phyloP scores from a whole-genome alignment of 2,329 filamentous ascomycete genomes.

The Ophiostoma piceae region DNA sequence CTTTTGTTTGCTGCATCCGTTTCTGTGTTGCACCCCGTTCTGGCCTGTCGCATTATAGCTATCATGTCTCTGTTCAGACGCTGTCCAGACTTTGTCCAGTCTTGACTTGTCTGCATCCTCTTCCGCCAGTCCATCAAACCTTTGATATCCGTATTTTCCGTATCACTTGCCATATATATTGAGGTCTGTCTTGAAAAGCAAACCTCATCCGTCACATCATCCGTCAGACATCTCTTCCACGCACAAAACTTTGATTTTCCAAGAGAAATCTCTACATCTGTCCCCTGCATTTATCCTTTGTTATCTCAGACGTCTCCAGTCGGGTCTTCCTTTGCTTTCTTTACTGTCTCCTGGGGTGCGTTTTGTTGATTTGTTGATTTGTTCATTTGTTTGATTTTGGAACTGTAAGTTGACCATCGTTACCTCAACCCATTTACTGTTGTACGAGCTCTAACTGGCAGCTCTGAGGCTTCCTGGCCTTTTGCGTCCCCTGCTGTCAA shows the following conservation, averaged over 20 bases:
- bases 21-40: neutral
- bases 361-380: neutral
- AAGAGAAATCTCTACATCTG: too few species aligned
- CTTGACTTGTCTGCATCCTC: neutral
- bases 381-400: neutral
- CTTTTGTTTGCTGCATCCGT: constrained; percentile 14
- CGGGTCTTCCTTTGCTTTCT: too few species aligned
- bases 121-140: neutral
- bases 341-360: too few species aligned
- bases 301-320: too few species aligned
- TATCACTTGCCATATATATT: neutral
- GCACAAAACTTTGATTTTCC: too few species aligned
- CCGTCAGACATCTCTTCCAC: too few species aligned
- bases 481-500: neutral
- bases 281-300: too few species aligned
- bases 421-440: neutral
- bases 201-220: neutral
- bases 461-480: neutral
- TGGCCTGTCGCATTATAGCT: neutral
- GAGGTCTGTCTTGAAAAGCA: neutral
- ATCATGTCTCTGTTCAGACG: neutral
- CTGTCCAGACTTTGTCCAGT: neutral
- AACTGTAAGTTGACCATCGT: neutral
- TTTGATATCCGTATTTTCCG: neutral
- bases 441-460: neutral